Evolutionary conservation across 2,329 filamentous ascomycete genomes (phyloP).

Genomic region (Penicillium vulpinum): DNA sequence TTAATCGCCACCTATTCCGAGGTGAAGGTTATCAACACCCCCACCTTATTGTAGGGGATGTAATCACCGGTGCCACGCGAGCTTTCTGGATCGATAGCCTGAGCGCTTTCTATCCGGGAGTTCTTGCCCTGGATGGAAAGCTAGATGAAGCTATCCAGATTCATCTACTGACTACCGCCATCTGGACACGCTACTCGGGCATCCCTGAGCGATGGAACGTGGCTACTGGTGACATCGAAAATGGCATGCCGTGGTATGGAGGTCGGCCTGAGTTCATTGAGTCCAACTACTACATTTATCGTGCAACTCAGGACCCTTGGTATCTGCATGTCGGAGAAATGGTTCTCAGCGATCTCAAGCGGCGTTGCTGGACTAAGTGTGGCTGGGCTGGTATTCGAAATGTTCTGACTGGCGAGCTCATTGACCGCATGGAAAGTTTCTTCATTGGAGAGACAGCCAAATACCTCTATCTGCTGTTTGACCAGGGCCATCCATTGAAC

Average conservation of each 20-base stretch:
- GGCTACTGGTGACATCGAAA: conserved; percentile 77
- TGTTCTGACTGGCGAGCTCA: conserved; percentile 78
- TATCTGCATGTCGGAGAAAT: conserved; percentile 96
- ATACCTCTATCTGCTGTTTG: conserved; percentile 90
- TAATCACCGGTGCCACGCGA: conserved; percentile 81
- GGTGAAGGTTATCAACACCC: conserved; percentile 74
- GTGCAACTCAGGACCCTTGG: conserved; percentile 91
- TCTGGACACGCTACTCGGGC: conserved; percentile 94
- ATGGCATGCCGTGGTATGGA: conserved; percentile 89
- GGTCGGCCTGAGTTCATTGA: conserved; percentile 96
- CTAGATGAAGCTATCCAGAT: conserved; percentile 87
- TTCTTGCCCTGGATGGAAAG: conserved; percentile 82
- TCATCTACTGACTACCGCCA: conserved; percentile 83
- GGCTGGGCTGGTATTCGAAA: conserved; percentile 91
- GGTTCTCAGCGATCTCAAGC: conserved; percentile 82
- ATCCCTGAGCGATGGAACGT: conserved; percentile 94
- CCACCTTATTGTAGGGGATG: conserved; percentile 88
- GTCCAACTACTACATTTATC: conserved; percentile 93
- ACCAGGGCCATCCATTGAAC: conserved; percentile 82
- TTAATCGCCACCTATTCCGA: conserved; percentile 89
- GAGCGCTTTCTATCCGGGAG: conserved; percentile 89
- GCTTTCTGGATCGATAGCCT: conserved; percentile 96
- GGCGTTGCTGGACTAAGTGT: conserved; percentile 84
- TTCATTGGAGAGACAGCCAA: conserved; percentile 96
- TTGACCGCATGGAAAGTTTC: conserved; percentile 97